Percentiles rank a stretch among this genome's conserved stretches.
Conservation (phyloP, 345 rosid species). For the Clausena lansium region DNA sequence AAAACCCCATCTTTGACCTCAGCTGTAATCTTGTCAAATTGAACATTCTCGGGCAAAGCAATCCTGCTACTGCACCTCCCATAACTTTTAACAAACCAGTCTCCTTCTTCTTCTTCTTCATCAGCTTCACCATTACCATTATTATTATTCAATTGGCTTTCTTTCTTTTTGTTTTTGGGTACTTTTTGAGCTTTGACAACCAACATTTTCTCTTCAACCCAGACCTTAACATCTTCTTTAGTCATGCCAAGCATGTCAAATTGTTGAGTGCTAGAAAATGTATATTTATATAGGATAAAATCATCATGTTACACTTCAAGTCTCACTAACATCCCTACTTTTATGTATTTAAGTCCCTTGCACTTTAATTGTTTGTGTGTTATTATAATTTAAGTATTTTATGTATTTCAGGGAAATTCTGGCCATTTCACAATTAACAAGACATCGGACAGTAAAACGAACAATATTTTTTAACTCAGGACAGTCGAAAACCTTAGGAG, state of each 20-base stretch:
- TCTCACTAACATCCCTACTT: no score
- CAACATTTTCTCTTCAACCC: constrained; percentile 62
- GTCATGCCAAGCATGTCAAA: constrained; percentile 79
- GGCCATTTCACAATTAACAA: no score
- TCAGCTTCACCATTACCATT: neutral
- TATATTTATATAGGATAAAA: no score
- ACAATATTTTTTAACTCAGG: no score
- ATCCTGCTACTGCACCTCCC: constrained; percentile 55
- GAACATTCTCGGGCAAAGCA: constrained; percentile 59
- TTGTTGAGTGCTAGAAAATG: no score
- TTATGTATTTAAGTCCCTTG: no score
- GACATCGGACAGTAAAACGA: no score
- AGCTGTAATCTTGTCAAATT: constrained; percentile 60
- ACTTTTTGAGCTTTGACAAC: constrained; percentile 58
- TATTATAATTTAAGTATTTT: no score
- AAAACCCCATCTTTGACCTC: constrained; percentile 68
- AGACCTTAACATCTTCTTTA: constrained; percentile 58
- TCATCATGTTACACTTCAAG: no score
- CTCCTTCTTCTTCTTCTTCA: constrained; percentile 32
- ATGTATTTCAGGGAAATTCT: no score
- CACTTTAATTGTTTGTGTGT: no score
- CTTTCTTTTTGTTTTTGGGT: constrained; percentile 22
- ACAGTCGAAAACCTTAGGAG: no score
- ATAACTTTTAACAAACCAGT: constrained; percentile 56
- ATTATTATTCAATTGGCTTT: neutral